Conservation (phyloP, 495 filamentous ascomycete genomes). For the Pyrenula massariospora region DNA sequence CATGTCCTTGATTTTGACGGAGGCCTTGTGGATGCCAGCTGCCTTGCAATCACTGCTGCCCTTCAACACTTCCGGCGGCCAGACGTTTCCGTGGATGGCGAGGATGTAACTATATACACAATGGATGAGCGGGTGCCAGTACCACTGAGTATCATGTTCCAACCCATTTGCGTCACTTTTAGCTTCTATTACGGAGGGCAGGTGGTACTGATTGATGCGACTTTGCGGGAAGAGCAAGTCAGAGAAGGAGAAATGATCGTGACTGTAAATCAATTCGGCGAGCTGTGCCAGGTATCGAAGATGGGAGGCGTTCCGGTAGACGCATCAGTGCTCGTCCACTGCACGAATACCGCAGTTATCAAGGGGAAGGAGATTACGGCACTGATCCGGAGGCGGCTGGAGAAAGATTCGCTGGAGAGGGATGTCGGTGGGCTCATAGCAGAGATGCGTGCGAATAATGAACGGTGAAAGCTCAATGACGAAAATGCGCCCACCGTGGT, state of each 20-base stretch:
- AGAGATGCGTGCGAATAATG: slow-evolving; percentile 79
- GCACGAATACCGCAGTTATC: slow-evolving; percentile 52
- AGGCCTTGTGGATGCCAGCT: slow-evolving; percentile 72
- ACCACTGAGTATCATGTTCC: slow-evolving; percentile 76
- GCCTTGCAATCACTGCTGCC: slow-evolving; percentile 75
- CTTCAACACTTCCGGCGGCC: slow-evolving; percentile 82
- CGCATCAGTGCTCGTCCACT: slow-evolving; percentile 61
- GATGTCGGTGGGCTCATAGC: slow-evolving; percentile 64
- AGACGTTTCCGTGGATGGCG: slow-evolving; percentile 73
- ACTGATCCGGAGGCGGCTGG: slow-evolving; percentile 57
- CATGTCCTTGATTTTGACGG: slow-evolving; percentile 87
- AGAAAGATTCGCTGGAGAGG: slow-evolving; percentile 63
- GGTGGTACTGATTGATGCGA: slow-evolving; percentile 64
- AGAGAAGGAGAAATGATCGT: slow-evolving; percentile 75
- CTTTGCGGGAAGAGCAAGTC: slow-evolving; percentile 72
- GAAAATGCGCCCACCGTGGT: not conserved
- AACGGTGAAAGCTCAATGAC: slow-evolving; percentile 20
- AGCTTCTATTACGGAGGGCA: slow-evolving; percentile 63
- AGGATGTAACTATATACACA: slow-evolving; percentile 68
- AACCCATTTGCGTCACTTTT: slow-evolving; percentile 79
- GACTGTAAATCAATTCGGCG: slow-evolving; percentile 76
- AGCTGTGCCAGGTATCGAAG: slow-evolving; percentile 86
- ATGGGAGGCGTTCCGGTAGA: slow-evolving; percentile 71
- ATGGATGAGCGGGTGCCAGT: slow-evolving; percentile 82
- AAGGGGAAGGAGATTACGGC: slow-evolving; percentile 72